Base-by-base conservation (phyloP, 2,329 filamentous ascomycete species). In the Dissoconium aciculare region DNA sequence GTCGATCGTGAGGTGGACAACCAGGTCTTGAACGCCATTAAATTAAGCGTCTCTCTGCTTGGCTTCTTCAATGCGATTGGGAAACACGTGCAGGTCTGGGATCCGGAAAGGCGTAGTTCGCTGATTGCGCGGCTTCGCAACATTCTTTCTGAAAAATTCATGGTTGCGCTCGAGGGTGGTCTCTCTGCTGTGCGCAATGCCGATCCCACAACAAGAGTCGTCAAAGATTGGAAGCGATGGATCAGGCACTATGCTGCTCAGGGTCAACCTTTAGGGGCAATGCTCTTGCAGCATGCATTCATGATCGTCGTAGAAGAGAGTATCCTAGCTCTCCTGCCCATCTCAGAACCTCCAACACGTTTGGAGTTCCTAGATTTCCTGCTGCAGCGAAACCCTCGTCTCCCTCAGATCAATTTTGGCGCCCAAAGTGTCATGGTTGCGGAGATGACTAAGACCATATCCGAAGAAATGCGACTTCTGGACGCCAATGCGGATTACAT, bases 401-500 rank as follows among this genome's bases (percentile, higher is more conserved):
- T 23, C 8, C 19, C 19, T n/a, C 19, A n/a, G 8, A n/a, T 8
- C 8, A n/a, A 8, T n/a, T n/a, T 23, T 23, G 13, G 17, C n/a
- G 9, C 25, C 67, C 70, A 76, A 39, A 60, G 64, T 6, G 49
- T 55, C 12, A 54, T 67, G 36, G 48, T 72, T 9, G 63, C 69
- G 36, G 59, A 60, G 5, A 70, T 89, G 40, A 72, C 80, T 1
- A 70, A 70, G 27, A 71, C 92, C 41, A 76, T 84, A 17, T 65
- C 72, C 8, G 79, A 92, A 38, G 79, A 92, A 50, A 82, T 95
- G 64, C 74, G 76, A 44, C 71, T 85, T 30, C 63, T 98, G 12
- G 85, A 95, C 42, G 83, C 84, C 28, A 81, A 81, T 36, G 78
- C 83, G 1, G 89, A 95, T 55, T 95, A 93, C 52, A 64, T 93